Evolutionary conservation across 1,284 basidiomycete species (phyloP).

Genomic region (Sporisorium sorghi): DNA sequence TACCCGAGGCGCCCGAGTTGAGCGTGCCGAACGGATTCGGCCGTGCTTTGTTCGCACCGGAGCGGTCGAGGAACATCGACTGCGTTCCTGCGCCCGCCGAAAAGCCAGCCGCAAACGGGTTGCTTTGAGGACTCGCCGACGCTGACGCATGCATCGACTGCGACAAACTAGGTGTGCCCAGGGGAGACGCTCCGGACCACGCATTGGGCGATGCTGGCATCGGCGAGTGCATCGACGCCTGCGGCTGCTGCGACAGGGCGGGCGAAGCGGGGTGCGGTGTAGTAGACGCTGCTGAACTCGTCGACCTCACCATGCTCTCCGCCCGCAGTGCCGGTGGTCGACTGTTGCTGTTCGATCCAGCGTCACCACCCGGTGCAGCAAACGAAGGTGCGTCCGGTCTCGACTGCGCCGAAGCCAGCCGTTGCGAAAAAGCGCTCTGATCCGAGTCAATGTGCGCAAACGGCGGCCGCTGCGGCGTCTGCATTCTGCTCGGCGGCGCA

Average conservation of each 20-base stretch:
- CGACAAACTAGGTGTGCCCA: conserved; percentile 13
- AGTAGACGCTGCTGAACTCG: conserved; percentile 7
- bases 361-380: background rate
- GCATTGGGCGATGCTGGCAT: conserved; percentile 13
- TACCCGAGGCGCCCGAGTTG: conserved; percentile 42
- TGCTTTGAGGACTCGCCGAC: background rate
- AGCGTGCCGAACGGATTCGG: conserved; percentile 43
- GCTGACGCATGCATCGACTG: conserved; percentile 15
- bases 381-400: conserved; percentile 8
- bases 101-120: conserved; percentile 10
- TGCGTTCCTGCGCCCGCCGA: conserved; percentile 9
- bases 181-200: conserved; percentile 15
- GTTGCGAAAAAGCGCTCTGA: background rate
- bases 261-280: conserved; percentile 2
- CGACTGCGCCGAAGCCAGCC: conserved; percentile 6
- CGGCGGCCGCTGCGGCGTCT: conserved; percentile 17
- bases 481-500: background rate
- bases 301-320: conserved; percentile 6
- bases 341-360: background rate
- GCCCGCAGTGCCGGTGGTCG: background rate
- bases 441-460: conserved; percentile 24
- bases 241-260: background rate
- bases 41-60: background rate
- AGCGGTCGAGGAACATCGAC: conserved; percentile 31
- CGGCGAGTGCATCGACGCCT: conserved; percentile 2